phyloP scores from a whole-genome alignment of 2,329 filamentous ascomycete species.

The Nothophoma quercina region DNA sequence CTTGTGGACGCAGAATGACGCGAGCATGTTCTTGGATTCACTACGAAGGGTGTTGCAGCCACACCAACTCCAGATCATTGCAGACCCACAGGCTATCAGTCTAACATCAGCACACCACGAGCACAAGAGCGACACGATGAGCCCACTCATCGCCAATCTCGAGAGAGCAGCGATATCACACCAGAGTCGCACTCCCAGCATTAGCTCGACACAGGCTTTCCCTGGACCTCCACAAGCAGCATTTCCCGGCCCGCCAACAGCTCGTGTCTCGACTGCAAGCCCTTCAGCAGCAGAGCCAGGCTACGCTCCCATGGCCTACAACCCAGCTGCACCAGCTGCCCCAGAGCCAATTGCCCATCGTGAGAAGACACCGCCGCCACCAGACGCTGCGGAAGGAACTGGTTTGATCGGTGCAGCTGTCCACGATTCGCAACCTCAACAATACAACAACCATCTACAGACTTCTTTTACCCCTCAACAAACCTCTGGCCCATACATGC shows the following conservation, averaged over 20 bases:
- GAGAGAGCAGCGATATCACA: slow-evolving; percentile 74
- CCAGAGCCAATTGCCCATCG: slow-evolving; percentile 75
- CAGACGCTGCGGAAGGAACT: slow-evolving; percentile 65
- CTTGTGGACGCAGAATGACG: slow-evolving; percentile 79
- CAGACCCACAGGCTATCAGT: slow-evolving; percentile 50
- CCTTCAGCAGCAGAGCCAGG: slow-evolving; percentile 45
- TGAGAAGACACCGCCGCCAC: slow-evolving; percentile 80
- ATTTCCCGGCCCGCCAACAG: slow-evolving; percentile 46
- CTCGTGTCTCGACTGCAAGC: slow-evolving; percentile 38
- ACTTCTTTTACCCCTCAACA: slow-evolving; percentile 44
- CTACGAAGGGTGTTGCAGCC: slow-evolving; percentile 73
- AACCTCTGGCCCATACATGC: slow-evolving; percentile 50
- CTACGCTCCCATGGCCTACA: slow-evolving; percentile 75
- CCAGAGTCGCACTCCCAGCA: slow-evolving; percentile 48
- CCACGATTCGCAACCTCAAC: slow-evolving; percentile 48
- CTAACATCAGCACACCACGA: slow-evolving; percentile 47
- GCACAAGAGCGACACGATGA: slow-evolving; percentile 62
- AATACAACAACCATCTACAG: slow-evolving; percentile 44
- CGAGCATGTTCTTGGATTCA: slow-evolving; percentile 72
- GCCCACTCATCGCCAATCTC: slow-evolving; percentile 75
- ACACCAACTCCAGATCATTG: slow-evolving; percentile 48
- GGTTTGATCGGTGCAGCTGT: slow-evolving; percentile 51
- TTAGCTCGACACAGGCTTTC: slow-evolving; percentile 50
- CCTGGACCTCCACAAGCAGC: slow-evolving; percentile 48
- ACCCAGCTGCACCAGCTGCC: slow-evolving; percentile 78